A percentile compares a stretch with the other conserved stretches of the same genome.
These are phyloP conservation scores for Podila minutissima DNA, from an alignment of 192 early-diverging fungal genomes.

Conservation along the genomic window DNA sequence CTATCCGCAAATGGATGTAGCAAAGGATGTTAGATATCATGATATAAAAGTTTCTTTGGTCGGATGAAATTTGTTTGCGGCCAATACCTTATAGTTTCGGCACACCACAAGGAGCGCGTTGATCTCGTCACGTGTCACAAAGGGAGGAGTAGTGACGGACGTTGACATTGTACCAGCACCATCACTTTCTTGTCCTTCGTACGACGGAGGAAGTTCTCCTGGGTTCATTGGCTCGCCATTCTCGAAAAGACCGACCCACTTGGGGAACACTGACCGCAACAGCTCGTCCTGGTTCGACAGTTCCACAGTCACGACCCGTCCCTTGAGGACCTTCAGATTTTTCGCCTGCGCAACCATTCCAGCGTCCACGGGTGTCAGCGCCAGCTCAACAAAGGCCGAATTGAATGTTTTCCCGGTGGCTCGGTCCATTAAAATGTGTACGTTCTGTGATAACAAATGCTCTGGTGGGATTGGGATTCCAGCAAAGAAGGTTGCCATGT, in stretches of 20 bases:
- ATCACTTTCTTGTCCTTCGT: not conserved
- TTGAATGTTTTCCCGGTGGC: conserved; percentile 77
- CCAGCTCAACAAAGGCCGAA: conserved; percentile 74
- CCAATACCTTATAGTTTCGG: conserved; percentile 76
- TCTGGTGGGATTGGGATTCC: conserved; percentile 51
- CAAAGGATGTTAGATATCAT: not conserved
- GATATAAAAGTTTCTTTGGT: no score
- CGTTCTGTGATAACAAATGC: conserved; percentile 56
- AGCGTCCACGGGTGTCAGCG: conserved; percentile 57
- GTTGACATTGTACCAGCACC: not conserved
- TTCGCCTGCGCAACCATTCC: conserved; percentile 62
- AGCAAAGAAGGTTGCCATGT: conserved; percentile 58
- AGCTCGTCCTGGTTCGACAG: conserved; percentile 66
- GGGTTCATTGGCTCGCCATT: conserved; percentile 51
- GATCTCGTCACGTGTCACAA: conserved; percentile 78
- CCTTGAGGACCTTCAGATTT: conserved; percentile 68
- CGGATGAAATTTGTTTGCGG: not conserved
- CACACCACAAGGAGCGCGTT: conserved; percentile 74
- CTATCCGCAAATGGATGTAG: conserved; percentile 29
- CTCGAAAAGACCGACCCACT: conserved; percentile 65
- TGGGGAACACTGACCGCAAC: conserved; percentile 62
- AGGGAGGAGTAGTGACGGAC: conserved; percentile 21
- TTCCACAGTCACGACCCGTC: conserved; percentile 63
- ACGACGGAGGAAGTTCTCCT: not conserved
- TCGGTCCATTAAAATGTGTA: conserved; percentile 63